These are phyloP conservation scores for Cryptosporidium sp. DNA, from an alignment of 169 alveolate species.

Conservation along the genomic window DNA sequence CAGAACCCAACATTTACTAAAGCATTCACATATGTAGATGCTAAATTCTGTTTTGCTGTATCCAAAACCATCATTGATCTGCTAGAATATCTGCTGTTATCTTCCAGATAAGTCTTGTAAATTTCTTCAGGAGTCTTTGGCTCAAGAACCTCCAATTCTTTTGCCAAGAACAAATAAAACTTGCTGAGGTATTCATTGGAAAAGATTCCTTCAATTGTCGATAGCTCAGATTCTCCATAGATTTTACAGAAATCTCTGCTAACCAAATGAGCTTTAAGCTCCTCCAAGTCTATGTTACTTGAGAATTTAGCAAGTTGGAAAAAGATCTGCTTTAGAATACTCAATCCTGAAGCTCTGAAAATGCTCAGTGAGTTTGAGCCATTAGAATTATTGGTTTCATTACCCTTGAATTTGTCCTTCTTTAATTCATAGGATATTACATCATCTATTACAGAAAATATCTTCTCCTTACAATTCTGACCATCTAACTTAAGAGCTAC, in stretches of 20 bases:
- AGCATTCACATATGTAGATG: conserved; percentile 97
- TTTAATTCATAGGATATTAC: conserved; percentile 4
- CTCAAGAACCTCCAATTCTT: conserved; percentile 94
- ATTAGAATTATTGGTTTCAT: conserved; percentile 18
- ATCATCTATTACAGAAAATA: conserved; percentile 43
- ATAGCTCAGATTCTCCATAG: conserved; percentile 63
- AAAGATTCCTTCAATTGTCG: conserved; percentile 80
- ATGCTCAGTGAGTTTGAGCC: conserved; percentile 68
- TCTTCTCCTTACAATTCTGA: conserved; percentile 37
- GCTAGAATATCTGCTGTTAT: conserved; percentile 80
- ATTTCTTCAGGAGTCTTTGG: conserved; percentile 95
- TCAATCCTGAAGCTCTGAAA: conserved; percentile 59
- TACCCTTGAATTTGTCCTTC: conserved; percentile 55
- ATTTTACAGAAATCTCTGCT: conserved; percentile 7
- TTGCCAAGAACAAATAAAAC: conserved; percentile 89
- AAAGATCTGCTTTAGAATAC: conserved; percentile 71
- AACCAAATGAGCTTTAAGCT: conserved; percentile 46
- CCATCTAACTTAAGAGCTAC: conserved; percentile 57
- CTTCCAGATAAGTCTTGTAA: conserved; percentile 92
- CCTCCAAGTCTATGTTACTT: conserved; percentile 63
- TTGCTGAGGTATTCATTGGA: conserved; percentile 89
- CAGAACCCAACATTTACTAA: conserved; percentile 98
- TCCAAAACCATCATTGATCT: conserved; percentile 85
- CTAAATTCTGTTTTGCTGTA: conserved; percentile 94
- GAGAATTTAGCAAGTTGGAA: conserved; percentile 71